Conservation (phyloP, 108 stramenopile genomes). For the Schizochytrium sp. region DNA sequence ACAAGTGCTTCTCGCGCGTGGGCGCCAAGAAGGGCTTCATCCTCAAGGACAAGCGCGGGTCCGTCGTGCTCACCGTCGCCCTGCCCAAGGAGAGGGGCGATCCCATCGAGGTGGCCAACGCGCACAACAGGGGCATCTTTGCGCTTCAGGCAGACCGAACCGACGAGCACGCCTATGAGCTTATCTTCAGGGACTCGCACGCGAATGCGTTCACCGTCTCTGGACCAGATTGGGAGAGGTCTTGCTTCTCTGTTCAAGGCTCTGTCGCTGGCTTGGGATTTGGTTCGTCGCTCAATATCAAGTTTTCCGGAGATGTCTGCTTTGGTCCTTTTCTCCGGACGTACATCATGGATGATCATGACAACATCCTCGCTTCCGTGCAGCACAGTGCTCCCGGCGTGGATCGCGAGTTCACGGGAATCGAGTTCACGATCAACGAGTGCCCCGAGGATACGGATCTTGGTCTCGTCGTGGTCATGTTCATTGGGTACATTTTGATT, state of each 20-base stretch:
- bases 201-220: neutral
- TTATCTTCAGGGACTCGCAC: neutral
- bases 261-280: neutral
- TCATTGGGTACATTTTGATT: neutral
- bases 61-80: neutral
- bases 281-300: neutral
- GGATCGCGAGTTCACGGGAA: neutral
- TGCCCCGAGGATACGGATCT: neutral
- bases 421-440: neutral
- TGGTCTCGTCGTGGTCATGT: neutral
- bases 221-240: neutral
- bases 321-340: neutral
- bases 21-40: neutral
- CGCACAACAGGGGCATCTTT: neutral
- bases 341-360: neutral
- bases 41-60: neutral
- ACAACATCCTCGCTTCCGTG: neutral
- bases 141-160: neutral
- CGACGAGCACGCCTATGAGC: neutral
- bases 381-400: neutral
- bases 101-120: neutral
- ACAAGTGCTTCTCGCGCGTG: neutral
- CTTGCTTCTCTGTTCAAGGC: neutral
- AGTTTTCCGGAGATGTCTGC: neutral
- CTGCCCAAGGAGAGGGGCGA: neutral